Evolutionary conservation across 805 yeast genomes (phyloP), one percentile per base, ranked within the genome.

Genomic region (Kodamaea kaohsiungensis): DNA sequence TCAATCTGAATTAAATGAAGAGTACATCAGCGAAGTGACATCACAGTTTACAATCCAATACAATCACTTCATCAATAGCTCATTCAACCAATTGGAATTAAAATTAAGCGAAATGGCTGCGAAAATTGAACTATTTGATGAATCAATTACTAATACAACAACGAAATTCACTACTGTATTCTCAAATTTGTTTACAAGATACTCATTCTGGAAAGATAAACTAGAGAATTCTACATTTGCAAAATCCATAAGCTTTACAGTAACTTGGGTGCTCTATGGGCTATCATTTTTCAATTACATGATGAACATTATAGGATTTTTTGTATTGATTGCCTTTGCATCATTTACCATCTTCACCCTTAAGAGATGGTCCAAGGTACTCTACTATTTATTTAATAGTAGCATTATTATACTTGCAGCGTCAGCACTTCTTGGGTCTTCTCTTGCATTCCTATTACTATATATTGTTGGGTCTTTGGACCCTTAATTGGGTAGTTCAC

Each of bases 81-180:
- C 45, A 6, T 40, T 40, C 19, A 12, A 16, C 5, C 45, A 40
- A 16, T 3, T 40, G 19, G 45, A 40, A 8, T 17, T 19, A 3
- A 40, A 40, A 16, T 19, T 40, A 16, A 16, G 22, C 37, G 2
- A 45, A 22, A 22, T 45, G 48, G 48, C 48, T 45, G 48, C 48
- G 27, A 45, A 45, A 45, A 45, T 45, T 13, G 37, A 19, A 16
- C 8, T 9, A 2, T 45, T 27, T 22, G 35, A 25, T 16, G 37
- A 25, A 45, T n/a, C 37, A 19, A 19, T 27, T 9, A 45, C 48
- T 2, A 22, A 25, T 12, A 13, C 37, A 19, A 45, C 22, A n/a
- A 45, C 48, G 2, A 22, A n/a, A 19, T 19, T 45, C 35, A 45
- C 37, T 15, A 7, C 4, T 22, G 25, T 15, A 15, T 18, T 45